Conservation (phyloP, 2,329 filamentous ascomycete genomes). For the Alternaria angustiovoidea region DNA sequence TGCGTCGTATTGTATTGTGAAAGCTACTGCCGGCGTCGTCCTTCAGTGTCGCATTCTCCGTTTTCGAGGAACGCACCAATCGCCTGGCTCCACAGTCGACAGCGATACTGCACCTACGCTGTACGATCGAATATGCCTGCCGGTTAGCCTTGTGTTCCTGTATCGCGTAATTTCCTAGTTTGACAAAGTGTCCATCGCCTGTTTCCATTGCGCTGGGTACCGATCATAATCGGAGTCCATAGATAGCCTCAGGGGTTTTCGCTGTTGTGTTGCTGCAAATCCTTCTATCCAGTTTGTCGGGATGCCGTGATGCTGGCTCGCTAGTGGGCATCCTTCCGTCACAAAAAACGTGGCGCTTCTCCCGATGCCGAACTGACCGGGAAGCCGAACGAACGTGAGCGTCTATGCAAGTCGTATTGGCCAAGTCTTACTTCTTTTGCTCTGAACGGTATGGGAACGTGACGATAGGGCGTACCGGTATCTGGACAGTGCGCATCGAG, state of each 20-base stretch:
- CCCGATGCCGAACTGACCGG: slow-evolving; percentile 26
- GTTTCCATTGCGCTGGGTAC: slow-evolving; percentile 22
- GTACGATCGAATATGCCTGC: slow-evolving; percentile 1
- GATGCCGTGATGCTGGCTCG: slow-evolving; percentile 15
- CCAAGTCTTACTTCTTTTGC: slow-evolving; percentile 15
- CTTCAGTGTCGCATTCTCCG: not conserved
- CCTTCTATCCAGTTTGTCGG: slow-evolving; percentile 25
- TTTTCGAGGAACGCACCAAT: slow-evolving; percentile 4
- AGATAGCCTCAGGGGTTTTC: slow-evolving; percentile 22
- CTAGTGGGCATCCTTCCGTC: slow-evolving; percentile 32
- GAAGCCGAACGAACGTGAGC: slow-evolving; percentile 21
- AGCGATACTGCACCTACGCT: not conserved
- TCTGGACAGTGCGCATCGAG: slow-evolving; percentile 4
- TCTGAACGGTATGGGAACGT: not conserved
- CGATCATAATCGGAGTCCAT: slow-evolving; percentile 13
- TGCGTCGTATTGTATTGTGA: not conserved
- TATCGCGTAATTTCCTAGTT: not conserved
- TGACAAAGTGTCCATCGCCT: not conserved
- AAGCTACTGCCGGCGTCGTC: not conserved
- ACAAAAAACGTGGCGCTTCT: slow-evolving; percentile 35
- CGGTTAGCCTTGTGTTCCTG: not conserved
- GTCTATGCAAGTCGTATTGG: slow-evolving; percentile 28
- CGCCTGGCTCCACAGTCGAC: not conserved
- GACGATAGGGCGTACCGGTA: slow-evolving; percentile 3
- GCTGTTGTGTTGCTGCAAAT: slow-evolving; percentile 14